phyloP scores from a whole-genome alignment of 352 stramenopile species.

The Globisporangium polare region DNA sequence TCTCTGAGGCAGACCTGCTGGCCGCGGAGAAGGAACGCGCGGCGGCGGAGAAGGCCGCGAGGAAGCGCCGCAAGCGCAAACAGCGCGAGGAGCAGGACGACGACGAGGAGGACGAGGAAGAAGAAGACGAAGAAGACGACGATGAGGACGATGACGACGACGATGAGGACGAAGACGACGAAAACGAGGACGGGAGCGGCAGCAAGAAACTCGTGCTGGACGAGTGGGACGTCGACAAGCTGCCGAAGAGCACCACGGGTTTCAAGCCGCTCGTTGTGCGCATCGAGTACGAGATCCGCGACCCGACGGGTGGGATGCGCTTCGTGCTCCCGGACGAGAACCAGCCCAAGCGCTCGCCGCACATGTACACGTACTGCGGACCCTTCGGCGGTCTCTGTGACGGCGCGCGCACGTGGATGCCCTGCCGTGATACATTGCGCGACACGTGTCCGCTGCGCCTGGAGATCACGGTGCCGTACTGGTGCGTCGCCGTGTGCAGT shows the following conservation, averaged over 20 bases:
- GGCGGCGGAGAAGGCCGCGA: slow-evolving; percentile 10
- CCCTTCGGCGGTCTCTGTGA: slow-evolving; percentile 80
- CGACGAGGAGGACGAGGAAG: slow-evolving; percentile 22
- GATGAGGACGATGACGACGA: slow-evolving; percentile 30
- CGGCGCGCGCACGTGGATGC: slow-evolving; percentile 82
- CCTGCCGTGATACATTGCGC: slow-evolving; percentile 66
- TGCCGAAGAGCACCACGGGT: slow-evolving; percentile 61
- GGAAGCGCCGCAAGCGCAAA: slow-evolving; percentile 14
- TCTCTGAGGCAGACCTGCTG: slow-evolving; percentile 22
- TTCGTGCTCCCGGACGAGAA: slow-evolving; percentile 72
- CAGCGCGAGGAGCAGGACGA: slow-evolving; percentile 11
- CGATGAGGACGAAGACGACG: slow-evolving; percentile 37
- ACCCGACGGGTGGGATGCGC: slow-evolving; percentile 58
- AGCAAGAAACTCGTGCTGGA: slow-evolving; percentile 42
- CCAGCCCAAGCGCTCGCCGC: slow-evolving; percentile 65
- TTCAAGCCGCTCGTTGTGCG: slow-evolving; percentile 68
- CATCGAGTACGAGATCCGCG: slow-evolving; percentile 76
- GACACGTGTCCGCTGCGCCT: slow-evolving; percentile 73
- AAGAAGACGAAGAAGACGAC: slow-evolving; percentile 35
- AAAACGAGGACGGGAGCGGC: slow-evolving; percentile 28
- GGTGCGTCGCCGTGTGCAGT: slow-evolving; percentile 78
- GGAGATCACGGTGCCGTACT: slow-evolving; percentile 77
- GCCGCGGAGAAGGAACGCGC: slow-evolving; percentile 12
- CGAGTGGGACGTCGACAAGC: slow-evolving; percentile 63
- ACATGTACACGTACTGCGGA: slow-evolving; percentile 87